Percentiles rank a stretch among this genome's conserved stretches.
These are phyloP conservation scores for Petunia secreta DNA, from an alignment of 257 asterid species.

Conservation along the genomic window DNA sequence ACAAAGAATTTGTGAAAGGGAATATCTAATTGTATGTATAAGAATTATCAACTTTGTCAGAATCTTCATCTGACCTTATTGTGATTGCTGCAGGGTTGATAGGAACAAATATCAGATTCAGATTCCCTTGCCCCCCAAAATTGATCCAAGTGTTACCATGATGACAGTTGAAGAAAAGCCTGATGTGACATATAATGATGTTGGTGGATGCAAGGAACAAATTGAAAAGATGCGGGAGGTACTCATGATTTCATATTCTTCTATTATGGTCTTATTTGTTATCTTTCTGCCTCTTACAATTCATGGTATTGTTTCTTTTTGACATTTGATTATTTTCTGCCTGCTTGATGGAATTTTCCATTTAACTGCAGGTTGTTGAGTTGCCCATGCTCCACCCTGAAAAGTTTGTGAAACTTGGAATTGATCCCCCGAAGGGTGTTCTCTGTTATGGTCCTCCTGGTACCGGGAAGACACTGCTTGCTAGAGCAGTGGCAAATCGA, in stretches of 20 bases:
- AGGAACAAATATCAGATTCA: conserved; percentile 95
- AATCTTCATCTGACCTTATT: conserved; percentile 25
- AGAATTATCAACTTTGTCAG: background rate
- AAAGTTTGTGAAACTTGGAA: conserved; percentile 93
- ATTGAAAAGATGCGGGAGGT: conserved; percentile 99
- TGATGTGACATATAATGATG: conserved; percentile 95
- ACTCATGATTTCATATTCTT: background rate
- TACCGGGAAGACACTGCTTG: conserved; percentile 93
- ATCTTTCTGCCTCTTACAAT: background rate
- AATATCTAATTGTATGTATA: background rate
- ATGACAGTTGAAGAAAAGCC: conserved; percentile 99
- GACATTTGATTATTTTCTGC: background rate
- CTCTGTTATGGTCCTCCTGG: conserved; percentile 99
- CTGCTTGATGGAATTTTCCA: background rate
- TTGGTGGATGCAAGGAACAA: conserved; percentile 98
- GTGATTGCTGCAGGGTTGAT: conserved; percentile 70
- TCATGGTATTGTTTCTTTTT: background rate
- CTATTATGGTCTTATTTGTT: background rate
- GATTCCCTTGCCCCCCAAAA: conserved; percentile 97
- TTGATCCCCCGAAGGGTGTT: conserved; percentile 98
- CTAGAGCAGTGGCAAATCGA: conserved; percentile 97
- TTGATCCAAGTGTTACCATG: conserved; percentile 99
- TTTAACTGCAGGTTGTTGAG: conserved; percentile 77
- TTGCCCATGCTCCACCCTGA: conserved; percentile 99
- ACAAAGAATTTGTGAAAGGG: background rate